Conservation (phyloP, 257 asterid species). For the Scutellaria galericulata region DNA sequence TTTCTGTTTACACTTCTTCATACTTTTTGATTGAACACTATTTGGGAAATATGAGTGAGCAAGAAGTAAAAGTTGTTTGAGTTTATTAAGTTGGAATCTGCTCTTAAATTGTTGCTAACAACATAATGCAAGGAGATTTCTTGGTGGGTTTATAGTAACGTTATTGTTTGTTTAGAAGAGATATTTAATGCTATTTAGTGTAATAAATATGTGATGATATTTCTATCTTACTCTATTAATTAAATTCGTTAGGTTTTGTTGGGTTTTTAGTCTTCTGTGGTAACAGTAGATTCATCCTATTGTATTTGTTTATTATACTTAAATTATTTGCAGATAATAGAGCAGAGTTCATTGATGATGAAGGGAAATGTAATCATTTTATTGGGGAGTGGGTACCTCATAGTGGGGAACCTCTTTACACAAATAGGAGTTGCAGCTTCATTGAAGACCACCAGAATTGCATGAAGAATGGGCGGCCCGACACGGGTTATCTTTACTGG, state of each 20-base stretch:
- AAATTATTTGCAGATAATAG: slow-evolving; percentile 26
- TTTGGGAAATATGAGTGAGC: slow-evolving; percentile 18
- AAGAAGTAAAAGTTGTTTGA: slow-evolving; percentile 2
- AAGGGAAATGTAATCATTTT: slow-evolving; percentile 60
- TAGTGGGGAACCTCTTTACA: slow-evolving; percentile 66
- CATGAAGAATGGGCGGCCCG: slow-evolving; percentile 76
- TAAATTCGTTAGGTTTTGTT: neutral
- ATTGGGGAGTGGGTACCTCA: slow-evolving; percentile 76
- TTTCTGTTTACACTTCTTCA: neutral
- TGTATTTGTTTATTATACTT: slow-evolving; percentile 25
- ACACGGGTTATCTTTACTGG: slow-evolving; percentile 75
- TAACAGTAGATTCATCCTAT: slow-evolving; percentile 11
- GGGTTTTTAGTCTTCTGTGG: slow-evolving; percentile 8
- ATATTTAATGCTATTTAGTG: neutral
- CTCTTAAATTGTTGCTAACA: slow-evolving; percentile 2
- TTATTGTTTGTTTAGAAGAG: neutral
- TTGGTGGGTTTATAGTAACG: neutral
- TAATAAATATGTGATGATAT: neutral
- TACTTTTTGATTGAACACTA: neutral
- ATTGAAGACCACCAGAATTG: slow-evolving; percentile 76
- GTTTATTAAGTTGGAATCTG: slow-evolving; percentile 9
- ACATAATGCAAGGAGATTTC: neutral
- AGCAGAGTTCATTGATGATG: slow-evolving; percentile 33
- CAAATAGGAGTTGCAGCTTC: slow-evolving; percentile 64
- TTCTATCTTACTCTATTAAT: neutral